Base-by-base conservation (phyloP, 2,329 filamentous ascomycete species). In the Zymoseptoria passerinii region DNA sequence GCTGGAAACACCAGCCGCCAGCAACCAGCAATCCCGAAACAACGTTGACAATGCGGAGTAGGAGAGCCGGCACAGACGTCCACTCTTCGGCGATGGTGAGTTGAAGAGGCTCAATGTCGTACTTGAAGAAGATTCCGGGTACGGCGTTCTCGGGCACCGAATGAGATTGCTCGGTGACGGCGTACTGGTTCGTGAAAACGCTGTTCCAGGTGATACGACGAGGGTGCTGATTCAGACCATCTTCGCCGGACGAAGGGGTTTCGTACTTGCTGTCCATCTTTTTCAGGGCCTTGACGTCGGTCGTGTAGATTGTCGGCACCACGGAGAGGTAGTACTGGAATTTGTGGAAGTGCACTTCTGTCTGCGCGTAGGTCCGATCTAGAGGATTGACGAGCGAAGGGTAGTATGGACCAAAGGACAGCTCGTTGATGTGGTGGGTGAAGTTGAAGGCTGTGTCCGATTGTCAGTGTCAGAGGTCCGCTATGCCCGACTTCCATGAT, bases 301-400 rank as follows among this genome's bases (percentile, higher is more conserved):
- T 77, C 52, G 78, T 91, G 80, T 97, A 99, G 68, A 95, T 83
- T 4, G 94, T 99, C 1, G 94, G 94, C 2, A 99, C 94, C 44
- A 99, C 82, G 48, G 89, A 95, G 71, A 97, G 81, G 78, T 94
- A 97, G 82, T 99, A 99, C 76, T 99, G 94, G 78, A 91, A 97
- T 76, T 94, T 95, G 83, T 92, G 87, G 79, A 96, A 97, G 79
- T 95, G 82, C 61, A 75, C 72, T 16, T 80, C 71, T n/a, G 89
- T 92, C 3, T 80, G 76, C 68, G 92, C 89, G 74, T 92, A 84
- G 50, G 94, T 97, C 65, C 87, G 86, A 77, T 97, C 94, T 68
- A 99, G 89, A 0, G 94, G 94, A 77, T 99, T 99, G 69, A 88
- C 83, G 57, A 99, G 86, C 27, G 87, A 90, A 0, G 94, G 92